These are phyloP conservation scores for Ceratocystis cacaofunesta DNA, from an alignment of 2,329 filamentous ascomycete species.

Conservation along the genomic window DNA sequence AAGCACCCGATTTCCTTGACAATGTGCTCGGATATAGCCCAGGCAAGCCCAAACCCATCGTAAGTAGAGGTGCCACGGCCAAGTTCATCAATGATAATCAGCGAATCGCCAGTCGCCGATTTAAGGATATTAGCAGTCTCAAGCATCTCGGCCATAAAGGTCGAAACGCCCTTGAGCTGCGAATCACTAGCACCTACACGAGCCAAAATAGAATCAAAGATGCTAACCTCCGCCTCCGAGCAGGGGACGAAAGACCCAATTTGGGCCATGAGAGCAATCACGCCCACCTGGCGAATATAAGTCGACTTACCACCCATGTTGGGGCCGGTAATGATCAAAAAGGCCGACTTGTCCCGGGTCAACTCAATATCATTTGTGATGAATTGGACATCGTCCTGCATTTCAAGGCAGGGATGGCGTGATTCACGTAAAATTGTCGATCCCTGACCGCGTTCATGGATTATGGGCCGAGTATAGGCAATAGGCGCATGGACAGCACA, in stretches of 20 bases:
- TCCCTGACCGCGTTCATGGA: conserved; percentile 76
- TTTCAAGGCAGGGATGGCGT: conserved; percentile 92
- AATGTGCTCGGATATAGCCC: conserved; percentile 97
- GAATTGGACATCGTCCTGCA: conserved; percentile 96
- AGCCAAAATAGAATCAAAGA: conserved; percentile 93
- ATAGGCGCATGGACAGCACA: conserved; percentile 84
- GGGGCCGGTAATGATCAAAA: conserved; percentile 90
- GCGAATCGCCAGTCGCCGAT: conserved; percentile 81
- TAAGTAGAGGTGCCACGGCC: conserved; percentile 95
- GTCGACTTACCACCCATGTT: conserved; percentile 99
- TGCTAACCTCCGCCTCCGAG: conserved; percentile 73
- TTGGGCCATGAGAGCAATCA: conserved; percentile 94
- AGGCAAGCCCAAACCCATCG: conserved; percentile 95
- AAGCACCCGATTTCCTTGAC: conserved; percentile 89
- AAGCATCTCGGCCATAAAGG: conserved; percentile 99
- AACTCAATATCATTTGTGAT: conserved; percentile 94
- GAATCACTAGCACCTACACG: conserved; percentile 92
- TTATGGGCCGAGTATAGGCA: conserved; percentile 78
- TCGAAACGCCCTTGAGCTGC: conserved; percentile 93
- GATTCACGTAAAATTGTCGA: conserved; percentile 85
- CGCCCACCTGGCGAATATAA: conserved; percentile 93
- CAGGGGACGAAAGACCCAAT: conserved; percentile 94
- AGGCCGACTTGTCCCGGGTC: conserved; percentile 62
- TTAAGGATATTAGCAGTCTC: conserved; percentile 98
- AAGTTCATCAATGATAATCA: conserved; percentile 97